A percentile compares a stretch with the other conserved stretches of the same genome.
These are phyloP conservation scores for Pseudocercospora pini-densiflorae DNA, from an alignment of 2,329 filamentous ascomycete genomes.

Conservation along the genomic window DNA sequence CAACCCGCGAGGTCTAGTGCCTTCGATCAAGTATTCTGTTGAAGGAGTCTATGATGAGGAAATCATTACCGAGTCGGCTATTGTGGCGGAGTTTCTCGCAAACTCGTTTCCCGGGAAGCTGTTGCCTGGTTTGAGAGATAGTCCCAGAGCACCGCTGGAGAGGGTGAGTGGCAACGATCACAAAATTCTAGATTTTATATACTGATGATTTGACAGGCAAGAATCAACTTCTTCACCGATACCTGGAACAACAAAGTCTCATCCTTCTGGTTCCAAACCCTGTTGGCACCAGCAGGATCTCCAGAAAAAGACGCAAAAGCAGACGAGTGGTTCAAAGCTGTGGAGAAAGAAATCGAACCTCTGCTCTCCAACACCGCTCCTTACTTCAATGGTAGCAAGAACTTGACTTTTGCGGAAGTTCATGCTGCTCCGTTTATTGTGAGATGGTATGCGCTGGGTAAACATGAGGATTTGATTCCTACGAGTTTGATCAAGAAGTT, in stretches of 20 bases:
- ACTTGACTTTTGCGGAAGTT: constrained; percentile 77
- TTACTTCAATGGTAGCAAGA: constrained; percentile 52
- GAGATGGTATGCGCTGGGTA: constrained; percentile 60
- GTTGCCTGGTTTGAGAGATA: constrained; percentile 61
- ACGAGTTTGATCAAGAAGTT: constrained; percentile 53
- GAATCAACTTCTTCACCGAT: constrained; percentile 73
- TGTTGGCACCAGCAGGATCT: constrained; percentile 53
- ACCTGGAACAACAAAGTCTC: constrained; percentile 67
- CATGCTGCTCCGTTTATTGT: constrained; percentile 68
- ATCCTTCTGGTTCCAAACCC: constrained; percentile 49
- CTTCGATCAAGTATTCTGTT: constrained; percentile 66
- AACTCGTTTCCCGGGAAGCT: not conserved
- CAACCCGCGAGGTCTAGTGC: constrained; percentile 80
- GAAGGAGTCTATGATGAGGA: constrained; percentile 52
- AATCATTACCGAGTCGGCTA: constrained; percentile 73
- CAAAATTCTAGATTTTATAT: not conserved
- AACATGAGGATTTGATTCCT: constrained; percentile 60
- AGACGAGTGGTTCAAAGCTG: constrained; percentile 57
- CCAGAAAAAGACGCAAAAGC: constrained; percentile 55
- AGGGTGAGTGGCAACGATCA: not conserved
- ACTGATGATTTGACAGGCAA: constrained; percentile 58
- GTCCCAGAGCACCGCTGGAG: constrained; percentile 45
- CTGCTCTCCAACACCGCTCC: constrained; percentile 57
- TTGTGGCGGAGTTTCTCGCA: constrained; percentile 70
- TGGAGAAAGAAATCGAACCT: constrained; percentile 75